Evolutionary conservation across 331 rosid species (phyloP).

Genomic region (Rosa hybrid): DNA sequence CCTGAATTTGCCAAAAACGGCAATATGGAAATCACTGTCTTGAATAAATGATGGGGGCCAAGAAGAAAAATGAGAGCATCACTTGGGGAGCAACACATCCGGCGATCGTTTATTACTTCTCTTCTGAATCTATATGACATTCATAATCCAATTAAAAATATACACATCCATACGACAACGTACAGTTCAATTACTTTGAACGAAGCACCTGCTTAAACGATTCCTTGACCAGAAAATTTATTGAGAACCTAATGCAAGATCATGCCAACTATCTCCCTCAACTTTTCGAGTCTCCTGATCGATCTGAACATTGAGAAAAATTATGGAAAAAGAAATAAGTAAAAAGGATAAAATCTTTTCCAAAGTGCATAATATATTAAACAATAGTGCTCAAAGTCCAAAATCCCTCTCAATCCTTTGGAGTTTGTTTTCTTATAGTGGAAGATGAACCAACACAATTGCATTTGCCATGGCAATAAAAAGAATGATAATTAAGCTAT

Average conservation of each 20-base stretch:
- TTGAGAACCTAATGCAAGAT: conserved; percentile 64
- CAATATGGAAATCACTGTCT: no score
- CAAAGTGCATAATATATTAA: no score
- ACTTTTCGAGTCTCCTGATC: conserved; percentile 72
- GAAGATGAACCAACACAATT: background rate
- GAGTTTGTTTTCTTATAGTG: background rate
- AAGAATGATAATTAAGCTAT: background rate
- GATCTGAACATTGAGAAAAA: conserved; percentile 47
- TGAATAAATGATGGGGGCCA: no score
- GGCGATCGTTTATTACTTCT: no score
- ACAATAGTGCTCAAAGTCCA: background rate
- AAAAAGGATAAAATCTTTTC: background rate
- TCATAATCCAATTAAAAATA: background rate
- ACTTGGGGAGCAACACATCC: no score
- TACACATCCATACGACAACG: background rate
- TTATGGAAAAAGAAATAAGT: background rate
- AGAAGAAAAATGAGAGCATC: no score
- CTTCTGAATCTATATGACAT: background rate
- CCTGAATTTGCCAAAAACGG: no score
- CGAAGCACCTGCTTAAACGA: background rate
- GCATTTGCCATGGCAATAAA: background rate
- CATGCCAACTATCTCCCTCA: conserved; percentile 72
- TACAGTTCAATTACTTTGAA: background rate
- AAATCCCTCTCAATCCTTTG: background rate
- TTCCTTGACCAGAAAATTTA: conserved; percentile 6